Conservation (phyloP, 805 yeast genomes). For the Sungouiozyma intestinalis region DNA sequence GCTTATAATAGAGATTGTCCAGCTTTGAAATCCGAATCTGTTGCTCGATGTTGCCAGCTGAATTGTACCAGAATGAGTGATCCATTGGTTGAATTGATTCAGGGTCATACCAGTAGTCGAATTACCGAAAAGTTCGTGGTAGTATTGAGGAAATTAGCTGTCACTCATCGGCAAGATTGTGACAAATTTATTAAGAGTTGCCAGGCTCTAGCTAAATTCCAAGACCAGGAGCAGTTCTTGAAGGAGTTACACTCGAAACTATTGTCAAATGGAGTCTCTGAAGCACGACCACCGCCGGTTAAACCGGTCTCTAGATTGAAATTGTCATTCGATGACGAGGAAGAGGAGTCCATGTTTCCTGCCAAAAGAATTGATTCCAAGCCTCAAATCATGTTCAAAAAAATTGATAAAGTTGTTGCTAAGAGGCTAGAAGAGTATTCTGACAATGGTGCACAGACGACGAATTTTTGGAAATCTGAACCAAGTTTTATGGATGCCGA, state of each 20-base stretch:
- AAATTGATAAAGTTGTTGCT: constrained; percentile 15
- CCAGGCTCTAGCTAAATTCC: constrained; percentile 20
- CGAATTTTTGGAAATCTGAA: background rate
- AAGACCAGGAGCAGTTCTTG: constrained; percentile 11
- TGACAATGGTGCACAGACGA: background rate
- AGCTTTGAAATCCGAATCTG: no score
- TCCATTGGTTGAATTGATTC: constrained; percentile 8
- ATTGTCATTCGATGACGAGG: constrained; percentile 4
- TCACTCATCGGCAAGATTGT: constrained; percentile 7
- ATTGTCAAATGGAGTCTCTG: no score
- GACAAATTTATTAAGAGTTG: constrained; percentile 15
- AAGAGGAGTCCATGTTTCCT: constrained; percentile 2
- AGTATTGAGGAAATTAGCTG: constrained; percentile 13
- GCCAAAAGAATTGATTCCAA: background rate
- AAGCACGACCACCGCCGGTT: background rate
- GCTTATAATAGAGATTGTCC: no score
- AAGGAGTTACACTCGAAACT: constrained; percentile 5
- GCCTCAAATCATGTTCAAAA: constrained; percentile 10
- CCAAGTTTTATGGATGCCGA: background rate
- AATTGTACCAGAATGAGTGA: background rate
- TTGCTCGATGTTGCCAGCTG: no score
- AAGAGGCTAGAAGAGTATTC: constrained; percentile 14
- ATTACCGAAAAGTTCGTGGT: constrained; percentile 17
- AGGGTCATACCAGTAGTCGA: constrained; percentile 12
- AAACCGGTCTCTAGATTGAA: constrained; percentile 1